These are phyloP conservation scores for Ascoidea rubescens DNA, from an alignment of 805 yeast genomes.

Conservation along the genomic window DNA sequence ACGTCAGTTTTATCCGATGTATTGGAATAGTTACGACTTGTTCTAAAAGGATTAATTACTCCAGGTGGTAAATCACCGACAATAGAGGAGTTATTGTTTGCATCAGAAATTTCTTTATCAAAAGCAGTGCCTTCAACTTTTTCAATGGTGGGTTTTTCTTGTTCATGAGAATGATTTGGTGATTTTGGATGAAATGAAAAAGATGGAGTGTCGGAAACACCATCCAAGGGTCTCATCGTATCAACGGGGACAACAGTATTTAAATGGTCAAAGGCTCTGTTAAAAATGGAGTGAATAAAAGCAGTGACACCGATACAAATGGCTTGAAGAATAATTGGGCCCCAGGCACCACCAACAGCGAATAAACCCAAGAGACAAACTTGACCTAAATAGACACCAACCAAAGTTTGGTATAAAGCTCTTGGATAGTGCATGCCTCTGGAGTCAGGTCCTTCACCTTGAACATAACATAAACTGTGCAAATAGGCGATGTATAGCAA, in stretches of 20 bases:
- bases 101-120: neutral
- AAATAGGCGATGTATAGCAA: slow-evolving; percentile 65
- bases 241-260: slow-evolving; percentile 49
- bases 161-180: neutral
- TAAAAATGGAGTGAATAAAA: slow-evolving; percentile 53
- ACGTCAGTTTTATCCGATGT: neutral
- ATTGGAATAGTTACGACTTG: neutral
- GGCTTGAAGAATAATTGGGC: slow-evolving; percentile 70
- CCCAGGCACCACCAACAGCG: slow-evolving; percentile 90
- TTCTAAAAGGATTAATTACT: too few species aligned
- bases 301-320: slow-evolving; percentile 51
- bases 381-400: slow-evolving; percentile 82
- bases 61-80: neutral
- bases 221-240: slow-evolving; percentile 67
- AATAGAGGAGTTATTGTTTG: neutral
- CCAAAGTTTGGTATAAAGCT: slow-evolving; percentile 78
- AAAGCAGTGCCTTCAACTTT: neutral
- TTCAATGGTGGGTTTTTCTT: neutral
- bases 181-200: slow-evolving; percentile 14
- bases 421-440: slow-evolving; percentile 80
- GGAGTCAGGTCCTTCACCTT: slow-evolving; percentile 50
- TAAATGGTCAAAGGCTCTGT: slow-evolving; percentile 51
- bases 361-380: slow-evolving; percentile 76
- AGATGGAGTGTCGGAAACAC: slow-evolving; percentile 49
- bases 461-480: slow-evolving; percentile 63